Evolutionary conservation across 140 eudicot species (phyloP), one percentile per base, ranked within the genome.

Genomic region (Bidens hawaiensis): DNA sequence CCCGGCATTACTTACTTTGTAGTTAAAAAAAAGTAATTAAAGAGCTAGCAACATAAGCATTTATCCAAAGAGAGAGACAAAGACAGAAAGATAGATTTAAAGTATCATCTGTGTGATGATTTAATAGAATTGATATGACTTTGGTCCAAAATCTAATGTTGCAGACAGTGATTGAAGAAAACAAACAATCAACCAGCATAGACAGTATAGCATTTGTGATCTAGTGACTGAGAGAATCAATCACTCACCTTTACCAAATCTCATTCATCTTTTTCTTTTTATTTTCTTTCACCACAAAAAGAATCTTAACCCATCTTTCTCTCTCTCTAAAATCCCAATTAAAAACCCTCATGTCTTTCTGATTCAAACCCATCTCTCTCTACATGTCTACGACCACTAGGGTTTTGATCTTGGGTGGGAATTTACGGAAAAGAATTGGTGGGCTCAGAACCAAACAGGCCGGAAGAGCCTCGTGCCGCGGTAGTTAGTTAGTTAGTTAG

Each of bases 381-480:
- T 66, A 61, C 64, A 31, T 75, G 72, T 73, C 53, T 65, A 80
- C 78, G 76, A 78, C 87, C 86, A 87, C 62, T 18, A 72, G 85
- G 71, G 65, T 76, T 14, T 65, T 77, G 70, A 65, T 87, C 30
- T 68, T 54, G 59, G 68, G 68, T 43, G 91, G 76, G 49, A 84
- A 65, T 58, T 79, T 86, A 48, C 82, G 86, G 69, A 81, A 83
- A 67, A 82, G 76, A 34, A 82, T 85, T 67, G 95, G 94, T 62
- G 97, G 97, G 46, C 73, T 90, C 28, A 87, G 95, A 75, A 84
- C 95, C 26, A 77, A 90, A 82, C 98, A 87, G 55, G 98, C 98
- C 11, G 98, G 98, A 25, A 76, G 98, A 57, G 98, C 83, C 0
- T 90, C 96, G 75, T 90, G 95, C 85, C 76, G 98, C 47, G 98